Base-by-base conservation (phyloP, 495 filamentous ascomycete genomes). In the Annulohypoxylon bovei region DNA sequence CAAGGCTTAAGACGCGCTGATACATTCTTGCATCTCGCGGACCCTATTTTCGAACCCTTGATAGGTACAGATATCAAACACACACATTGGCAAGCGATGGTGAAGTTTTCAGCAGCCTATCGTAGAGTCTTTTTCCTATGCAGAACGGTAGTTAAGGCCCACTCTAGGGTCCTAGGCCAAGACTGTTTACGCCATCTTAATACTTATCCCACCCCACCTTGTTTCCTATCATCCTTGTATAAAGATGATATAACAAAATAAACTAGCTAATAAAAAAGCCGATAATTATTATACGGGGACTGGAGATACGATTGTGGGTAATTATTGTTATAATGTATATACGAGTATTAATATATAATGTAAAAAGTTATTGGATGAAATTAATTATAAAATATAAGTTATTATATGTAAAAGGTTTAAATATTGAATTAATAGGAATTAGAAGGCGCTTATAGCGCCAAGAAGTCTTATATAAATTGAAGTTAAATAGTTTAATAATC, bases 91-190 rank as follows among this genome's bases (percentile, higher is more conserved):
- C 39, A 28, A 49, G 20, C 7, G 16, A n/a, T 50, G 25, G 40
- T 49, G 14, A 32, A 9, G 35, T 33, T 35, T 59, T 50, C 28
- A 55, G 50, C 39, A n/a, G 4, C 62, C 22, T 54, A 58, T 58
- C 42, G 18, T 53, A 33, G 2, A 22, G 7, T 42, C 14, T 6
- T 39, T 39, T 47, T 58, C n/a, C 57, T 42, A 63, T 58, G 62
- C 27, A 35, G 35, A 62, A 59, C 53, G 42, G 63, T 66, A 58
- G 68, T 71, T 56, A 58, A 64, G 57, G 37, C 58, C 63, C 63
- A 72, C 69, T 52, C 32, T 27, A 14, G 25, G 44, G n/a, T 58
- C 35, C 53, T 59, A 27, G 22, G 58, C 68, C 50, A 67, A 63
- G 63, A 67, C 63, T 44, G 32, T 54, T 44, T 55, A 60, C 44